Evolutionary conservation across 2,329 filamentous ascomycete genomes (phyloP), one percentile per base, ranked within the genome.

Genomic region (Stylonectria norvegica): DNA sequence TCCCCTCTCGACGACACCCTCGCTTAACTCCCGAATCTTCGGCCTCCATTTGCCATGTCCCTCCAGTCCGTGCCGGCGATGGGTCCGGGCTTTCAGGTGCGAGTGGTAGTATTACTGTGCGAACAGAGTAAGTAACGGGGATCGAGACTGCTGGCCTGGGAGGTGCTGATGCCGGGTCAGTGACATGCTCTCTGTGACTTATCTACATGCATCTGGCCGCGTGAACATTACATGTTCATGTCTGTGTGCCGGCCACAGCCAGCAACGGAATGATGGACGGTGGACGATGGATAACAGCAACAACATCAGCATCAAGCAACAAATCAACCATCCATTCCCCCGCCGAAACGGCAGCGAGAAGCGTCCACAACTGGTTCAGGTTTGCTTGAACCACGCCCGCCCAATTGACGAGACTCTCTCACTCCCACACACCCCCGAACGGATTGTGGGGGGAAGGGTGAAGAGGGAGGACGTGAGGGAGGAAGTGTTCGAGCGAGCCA

Each of bases 271-370:
- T n/a, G n/a, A n/a, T n/a, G n/a, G n/a, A n/a, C n/a, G n/a, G n/a
- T n/a, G n/a, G n/a, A n/a, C n/a, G n/a, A n/a, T n/a, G n/a, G n/a
- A n/a, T n/a, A n/a, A n/a, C n/a, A 14, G n/a, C 6, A 29, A 29
- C 27, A 14, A 14, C n/a, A 29, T 8, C 27, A 14, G n/a, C 27
- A 5, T 29, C 7, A 29, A 8, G n/a, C 15, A 48, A 14, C 43
- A 47, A 36, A 14, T 39, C 43, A 43, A 42, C 45, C 44, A 45
- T 45, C 35, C 42, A 30, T 29, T 20, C 22, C 32, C 23, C 31
- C 42, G 23, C 46, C 36, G 48, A 30, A 9, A 19, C 15, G 30
- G 19, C 30, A 19, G n/a, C 17, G 30, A 32, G 7, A 18, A 19
- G 8, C 7, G 27, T n/a, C n/a, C 27, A 30, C 27, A 30, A 30